Base-by-base conservation (phyloP, 495 filamentous ascomycete species). In the Penicillium goetzii region DNA sequence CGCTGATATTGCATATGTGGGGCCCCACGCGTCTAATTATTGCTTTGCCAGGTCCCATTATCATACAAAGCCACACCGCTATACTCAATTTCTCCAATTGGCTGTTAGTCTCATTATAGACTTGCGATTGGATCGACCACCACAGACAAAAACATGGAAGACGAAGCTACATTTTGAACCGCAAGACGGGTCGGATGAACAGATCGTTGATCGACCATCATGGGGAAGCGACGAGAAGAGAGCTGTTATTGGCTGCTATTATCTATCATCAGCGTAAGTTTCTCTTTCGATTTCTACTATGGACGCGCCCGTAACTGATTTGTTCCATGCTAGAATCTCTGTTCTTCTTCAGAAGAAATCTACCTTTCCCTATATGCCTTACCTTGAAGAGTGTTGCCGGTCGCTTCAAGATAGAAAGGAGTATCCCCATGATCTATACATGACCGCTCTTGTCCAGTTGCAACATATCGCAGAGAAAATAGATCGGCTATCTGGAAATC, bases 41-140 rank as follows among this genome's bases (percentile, higher is more conserved):
- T n/a, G 51, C 59, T 38, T 25, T 60, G 47, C 61, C 63, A 76
- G 74, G 72, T 69, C 63, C 14, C 63, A 73, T 59, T 71, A 63
- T 30, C 60, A 71, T 51, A 49, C 76, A 74, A 50, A 77, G 74
- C 63, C 80, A 69, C 60, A 79, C 70, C 62, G 66, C 71, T 71
- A 71, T 71, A 68, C 80, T 71, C 68, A 80, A 38, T 72, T 81
- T 21, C 62, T 81, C 28, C 76, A 74, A 41, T 56, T 85, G 38
- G 80, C 82, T 25, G 72, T 78, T 51, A 76, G 77, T 41, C 61
- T 85, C 15, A 63, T 78, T 11, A 73, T 78, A 19, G 82, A 84
- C 50, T 63, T 84, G 3, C 80, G 79, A 1, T 64, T 84, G 17
- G 79, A 76, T 33, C 71, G 69, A 55, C 65, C 70, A 34, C 74